A percentile compares a stretch with the other conserved stretches of the same genome.
phyloP scores from a whole-genome alignment of 1,284 basidiomycete species.

The Tetrapyrgos nigripes region DNA sequence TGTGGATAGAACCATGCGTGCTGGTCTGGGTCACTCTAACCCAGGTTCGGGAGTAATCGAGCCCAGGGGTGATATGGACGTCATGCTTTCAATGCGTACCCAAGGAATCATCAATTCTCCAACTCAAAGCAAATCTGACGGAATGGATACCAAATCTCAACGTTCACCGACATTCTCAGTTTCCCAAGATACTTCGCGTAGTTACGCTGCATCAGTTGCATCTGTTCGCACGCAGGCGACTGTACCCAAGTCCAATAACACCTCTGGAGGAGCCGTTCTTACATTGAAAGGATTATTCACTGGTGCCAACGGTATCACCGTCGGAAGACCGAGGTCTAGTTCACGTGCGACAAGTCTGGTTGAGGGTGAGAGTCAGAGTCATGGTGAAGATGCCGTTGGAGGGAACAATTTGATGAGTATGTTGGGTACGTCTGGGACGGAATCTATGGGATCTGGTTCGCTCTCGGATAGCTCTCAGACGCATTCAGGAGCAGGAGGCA shows the following conservation, averaged over 20 bases:
- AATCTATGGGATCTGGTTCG: no score
- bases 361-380: slow-evolving; percentile 25
- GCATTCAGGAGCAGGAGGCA: background rate
- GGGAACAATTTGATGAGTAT: slow-evolving; percentile 59
- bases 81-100: slow-evolving; percentile 79
- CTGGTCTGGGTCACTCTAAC: slow-evolving; percentile 60
- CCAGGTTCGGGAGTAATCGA: slow-evolving; percentile 50
- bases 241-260: slow-evolving; percentile 35
- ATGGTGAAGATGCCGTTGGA: slow-evolving; percentile 45
- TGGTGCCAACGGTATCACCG: slow-evolving; percentile 7
- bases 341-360: slow-evolving; percentile 55
- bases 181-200: slow-evolving; percentile 21
- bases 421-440: slow-evolving; percentile 49
- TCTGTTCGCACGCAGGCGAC: slow-evolving; percentile 45
- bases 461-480: no score
- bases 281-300: slow-evolving; percentile 65
- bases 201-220: slow-evolving; percentile 14
- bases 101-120: slow-evolving; percentile 55
- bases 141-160: background rate
- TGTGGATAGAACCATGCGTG: slow-evolving; percentile 69
- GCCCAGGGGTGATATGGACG: slow-evolving; percentile 79
- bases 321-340: slow-evolving; percentile 61
- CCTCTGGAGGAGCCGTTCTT: slow-evolving; percentile 43
- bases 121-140: slow-evolving; percentile 2
- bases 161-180: slow-evolving; percentile 39